Evolutionary conservation across 2,329 filamentous ascomycete species (phyloP), one percentile per base, ranked within the genome.

Genomic region (Harringtonia lauricola): DNA sequence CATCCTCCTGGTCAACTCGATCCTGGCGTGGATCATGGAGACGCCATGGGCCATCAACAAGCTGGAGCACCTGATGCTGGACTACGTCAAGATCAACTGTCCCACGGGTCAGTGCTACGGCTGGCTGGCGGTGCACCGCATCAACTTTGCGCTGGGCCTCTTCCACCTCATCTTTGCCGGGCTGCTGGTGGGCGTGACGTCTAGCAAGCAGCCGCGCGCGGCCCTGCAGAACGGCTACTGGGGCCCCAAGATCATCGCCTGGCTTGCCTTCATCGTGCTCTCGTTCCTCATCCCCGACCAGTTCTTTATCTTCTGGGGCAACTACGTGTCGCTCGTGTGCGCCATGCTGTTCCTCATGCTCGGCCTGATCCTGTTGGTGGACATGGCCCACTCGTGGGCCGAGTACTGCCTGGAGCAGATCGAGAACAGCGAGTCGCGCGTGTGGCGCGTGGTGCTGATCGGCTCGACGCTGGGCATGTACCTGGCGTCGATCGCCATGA

Each of bases 11-110:
- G 67, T 96, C 64, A 98, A 98, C 73, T 95, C 90, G 47, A 95
- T 96, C 51, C 63, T 96, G 41, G 90, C 92, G 30, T 98, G 92
- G 92, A 86, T 98, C 54, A 95, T 96, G 87, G 87, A 98, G 67
- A 98, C 92, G 19, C 86, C 88, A 42, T 98, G 92, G 92, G 92
- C 92, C 29, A 86, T 98, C 59, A 86, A 95, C 57, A 96, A 96
- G 62, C 73, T 98, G 7, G 81, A 96, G 64, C 79, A 94, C 51
- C 71, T 96, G 43, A 92, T 87, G 13, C 74, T 98, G 52, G 88
- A 96, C 65, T 96, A 95, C 59, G 89, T 98, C 68, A 88, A 87
- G 57, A 94, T 98, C 58, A 83, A 83, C 57, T 98, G 92, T 61
- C 82, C 86, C 24, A 89, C 85, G 40, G 86, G 90, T 53, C 76